Evolutionary conservation across 106 monocot species (phyloP), one percentile per base, ranked within the genome.

Genomic region (Dendrobium huoshanense): DNA sequence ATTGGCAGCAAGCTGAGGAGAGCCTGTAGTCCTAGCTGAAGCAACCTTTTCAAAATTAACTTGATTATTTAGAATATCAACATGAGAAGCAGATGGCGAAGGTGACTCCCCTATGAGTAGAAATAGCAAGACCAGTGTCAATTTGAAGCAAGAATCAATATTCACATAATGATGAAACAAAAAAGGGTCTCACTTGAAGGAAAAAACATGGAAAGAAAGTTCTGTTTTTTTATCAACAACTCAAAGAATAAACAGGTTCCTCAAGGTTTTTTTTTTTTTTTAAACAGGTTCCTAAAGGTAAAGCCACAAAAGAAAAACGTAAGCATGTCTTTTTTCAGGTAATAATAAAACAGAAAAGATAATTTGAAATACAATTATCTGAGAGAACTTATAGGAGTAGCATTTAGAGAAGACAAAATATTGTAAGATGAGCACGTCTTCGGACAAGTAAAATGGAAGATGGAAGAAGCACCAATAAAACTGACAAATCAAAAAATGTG

Each of bases 11-110:
- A 92, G 75, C 79, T 86, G 92, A 70, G 92, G 92, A 41, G 97
- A 92, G 82, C 79, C 79, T 70, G 67, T 82, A 77, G 80, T 88
- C 83, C 88, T 98, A 44, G 49, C 82, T 56, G 80, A 80, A 83
- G 87, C 75, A 78, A 77, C 79, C 83, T 96, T 96, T 59, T 87
- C 88, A 45, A 90, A 24, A 41, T 54, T 79, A 67, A 80, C 82
- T 59, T 85, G 85, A 79, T 91, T 94, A 68, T 92, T 92, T 44
- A 92, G 80, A 72, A 91, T 98, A 80, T 98, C 94, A 84, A 94
- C 77, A 84, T 94, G 94, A 9, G 97, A 98, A 42, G 94, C 88
- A 81, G 97, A 98, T 56, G 97, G 92, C 4, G 97, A 94, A 45
- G 97, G 94, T 42, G 94, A 92, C 68, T 94, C 97, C 78, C 94